Percentiles rank a stretch among this genome's conserved stretches.
Conservation (phyloP, 768 basidiomycete genomes). For the Tulasnella sp. region DNA sequence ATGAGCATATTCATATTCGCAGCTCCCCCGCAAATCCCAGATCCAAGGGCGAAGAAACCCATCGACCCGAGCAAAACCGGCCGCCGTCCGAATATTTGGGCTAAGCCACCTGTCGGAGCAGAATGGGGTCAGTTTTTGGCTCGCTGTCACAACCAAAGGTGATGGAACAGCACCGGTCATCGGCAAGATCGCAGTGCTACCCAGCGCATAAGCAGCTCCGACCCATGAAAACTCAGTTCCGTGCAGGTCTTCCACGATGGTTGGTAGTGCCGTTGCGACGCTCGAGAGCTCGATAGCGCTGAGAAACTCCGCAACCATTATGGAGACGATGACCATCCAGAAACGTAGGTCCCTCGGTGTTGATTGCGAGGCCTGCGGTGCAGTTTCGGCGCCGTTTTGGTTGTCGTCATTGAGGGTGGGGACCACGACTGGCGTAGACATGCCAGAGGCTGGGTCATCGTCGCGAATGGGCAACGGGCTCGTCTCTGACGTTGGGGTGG, state of each 20-base stretch:
- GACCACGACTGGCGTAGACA: not conserved
- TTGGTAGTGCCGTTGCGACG: conserved; percentile 44
- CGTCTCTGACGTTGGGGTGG: not conserved
- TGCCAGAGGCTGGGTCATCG: not conserved
- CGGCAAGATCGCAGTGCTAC: conserved; percentile 43
- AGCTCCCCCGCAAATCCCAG: conserved; percentile 44
- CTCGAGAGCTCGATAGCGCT: conserved; percentile 32
- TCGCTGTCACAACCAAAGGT: not conserved
- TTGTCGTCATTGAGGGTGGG: not conserved
- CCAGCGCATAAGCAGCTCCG: conserved; percentile 43
- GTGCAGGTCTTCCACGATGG: conserved; percentile 41
- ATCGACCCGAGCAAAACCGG: conserved; percentile 37
- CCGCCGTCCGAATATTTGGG: conserved; percentile 42
- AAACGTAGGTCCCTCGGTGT: not conserved
- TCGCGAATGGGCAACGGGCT: not conserved
- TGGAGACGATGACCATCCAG: not conserved
- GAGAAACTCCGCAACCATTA: not conserved
- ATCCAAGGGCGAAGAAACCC: conserved; percentile 42
- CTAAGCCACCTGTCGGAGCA: conserved; percentile 8
- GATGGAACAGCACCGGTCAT: conserved; percentile 37
- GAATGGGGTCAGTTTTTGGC: not conserved
- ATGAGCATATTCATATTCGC: conserved; percentile 44
- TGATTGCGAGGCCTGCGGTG: not conserved
- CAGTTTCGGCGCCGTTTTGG: not conserved
- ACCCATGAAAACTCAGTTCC: conserved; percentile 46